Base-by-base conservation (phyloP, 495 filamentous ascomycete species). In the Physcia stellaris region DNA sequence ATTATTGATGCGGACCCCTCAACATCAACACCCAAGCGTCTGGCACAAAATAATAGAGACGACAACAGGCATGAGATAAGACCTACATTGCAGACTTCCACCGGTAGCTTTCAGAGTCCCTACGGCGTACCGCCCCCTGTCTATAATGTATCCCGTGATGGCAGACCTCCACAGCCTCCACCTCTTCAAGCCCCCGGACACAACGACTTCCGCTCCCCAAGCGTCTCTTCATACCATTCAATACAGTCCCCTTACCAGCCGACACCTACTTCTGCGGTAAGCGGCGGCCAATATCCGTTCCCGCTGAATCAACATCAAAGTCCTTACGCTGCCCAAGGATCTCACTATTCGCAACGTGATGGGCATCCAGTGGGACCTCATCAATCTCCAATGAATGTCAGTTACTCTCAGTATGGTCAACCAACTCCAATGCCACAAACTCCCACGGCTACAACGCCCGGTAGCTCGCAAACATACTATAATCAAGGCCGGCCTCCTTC, bases 1-100 rank as follows among this genome's bases (percentile, higher is more conserved):
- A 67, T 71, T 49, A 67, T 71, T 53, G 68, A 70, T 40, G 60
- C 39, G 41, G 65, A 71, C 46, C 60, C 60, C 38, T 53, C 56
- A 35, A 55, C 53, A 47, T 52, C 41, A 27, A 23, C 45, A 19
- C 28, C 42, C 27, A 46, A 40, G 19, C 26, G 24, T 27, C 55
- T 51, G 49, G 55, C 40, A 50, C 50, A 39, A 32, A n/a, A n/a
- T n/a, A n/a, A n/a, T n/a, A n/a, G n/a, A n/a, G n/a, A n/a, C n/a
- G n/a, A 15, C 39, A 17, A 43, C 48, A 48, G 32, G 50, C 48
- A 13, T 9, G 30, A 40, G n/a, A 40, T 30, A 37, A 49, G 29
- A 39, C 47, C n/a, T n/a, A n/a, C n/a, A n/a, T n/a, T n/a, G n/a
- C n/a, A n/a, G n/a, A n/a, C n/a, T n/a, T 49, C 52, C 44, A 53